Percentiles rank a stretch among this genome's conserved stretches.
Evolutionary conservation across 208 protist genomes (phyloP).

Genomic region (Giardia muris): DNA sequence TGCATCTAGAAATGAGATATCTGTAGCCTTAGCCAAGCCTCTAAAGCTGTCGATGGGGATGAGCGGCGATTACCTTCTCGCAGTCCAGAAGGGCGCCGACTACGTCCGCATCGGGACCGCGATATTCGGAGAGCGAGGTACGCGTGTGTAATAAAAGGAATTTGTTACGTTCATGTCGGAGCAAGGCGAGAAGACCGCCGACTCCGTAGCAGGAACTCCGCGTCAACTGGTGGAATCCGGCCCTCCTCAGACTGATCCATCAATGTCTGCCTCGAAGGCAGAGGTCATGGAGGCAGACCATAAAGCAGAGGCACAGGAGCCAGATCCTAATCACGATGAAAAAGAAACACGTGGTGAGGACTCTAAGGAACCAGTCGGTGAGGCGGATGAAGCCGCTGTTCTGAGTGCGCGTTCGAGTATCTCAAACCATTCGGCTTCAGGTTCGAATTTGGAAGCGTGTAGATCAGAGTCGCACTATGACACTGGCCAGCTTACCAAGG

Average conservation of each 20-base stretch:
- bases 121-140: constrained; percentile 72
- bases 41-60: constrained; percentile 79
- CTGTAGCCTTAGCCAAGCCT: constrained; percentile 49
- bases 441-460: no score
- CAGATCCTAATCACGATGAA: not conserved
- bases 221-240: not conserved
- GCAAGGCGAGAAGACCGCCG: no score
- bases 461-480: no score
- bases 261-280: not conserved
- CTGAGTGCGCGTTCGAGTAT: not conserved
- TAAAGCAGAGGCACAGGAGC: not conserved
- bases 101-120: constrained; percentile 71
- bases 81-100: constrained; percentile 70
- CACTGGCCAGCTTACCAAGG: not conserved
- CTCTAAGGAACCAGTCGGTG: not conserved
- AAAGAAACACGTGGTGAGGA: not conserved
- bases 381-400: not conserved
- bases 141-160: no score
- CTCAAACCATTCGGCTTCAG: not conserved
- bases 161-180: no score
- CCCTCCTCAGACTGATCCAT: not conserved
- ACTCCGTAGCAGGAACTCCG: no score
- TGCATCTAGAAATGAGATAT: not conserved
- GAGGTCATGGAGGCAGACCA: not conserved
- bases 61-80: constrained; percentile 70